Base-by-base conservation (phyloP, 2,329 filamentous ascomycete species). In the Tolypocladium pustulatum region DNA sequence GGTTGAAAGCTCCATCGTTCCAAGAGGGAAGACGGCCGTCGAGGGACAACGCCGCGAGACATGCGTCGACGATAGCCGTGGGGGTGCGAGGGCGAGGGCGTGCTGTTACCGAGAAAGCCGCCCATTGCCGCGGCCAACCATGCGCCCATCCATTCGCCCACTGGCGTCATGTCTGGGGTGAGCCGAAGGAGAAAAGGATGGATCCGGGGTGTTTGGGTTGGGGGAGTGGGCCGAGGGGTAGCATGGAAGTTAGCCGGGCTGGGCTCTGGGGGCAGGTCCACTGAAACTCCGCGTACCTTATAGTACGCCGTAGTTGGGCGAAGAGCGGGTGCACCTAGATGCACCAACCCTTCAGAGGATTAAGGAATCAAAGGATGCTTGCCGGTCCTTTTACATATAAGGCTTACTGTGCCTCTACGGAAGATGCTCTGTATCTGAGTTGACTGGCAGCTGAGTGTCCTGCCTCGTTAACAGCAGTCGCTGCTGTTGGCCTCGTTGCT, bases 121-220 rank as follows among this genome's bases (percentile, higher is more conserved):
- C 63, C 65, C 68, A 71, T 72, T 73, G 70, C 71, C 71, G 71
- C 62, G 63, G 66, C 62, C 67, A 70, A 64, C 69, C 69, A 66
- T 40, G 34, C 22, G 27, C 30, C 7, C 46, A 15, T 32, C 15
- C 46, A 51, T 30, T 32, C 17, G 49, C 4, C 49, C 41, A 25
- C 10, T 8, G 40, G 40, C 40, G 22, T 46, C 10, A 22, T 15
- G 41, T 46, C 41, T 13, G 41, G 41, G 22, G 41, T 25, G 41
- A 43, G 22, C 22, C 22, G 22, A 43, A 22, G 9, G 41, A 15
- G 4, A 12, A 25, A 13, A 13, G n/a, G 13, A 38, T 13, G 41
- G 41, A 9, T 9, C 41, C 15, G 41, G 41, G 40, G 22, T 4
- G 9, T 25, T 30, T 49, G 25, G 25, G 25, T 9, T 12, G 27